Conservation (phyloP, 2,329 filamentous ascomycete species). For the Dendryphion nanum region DNA sequence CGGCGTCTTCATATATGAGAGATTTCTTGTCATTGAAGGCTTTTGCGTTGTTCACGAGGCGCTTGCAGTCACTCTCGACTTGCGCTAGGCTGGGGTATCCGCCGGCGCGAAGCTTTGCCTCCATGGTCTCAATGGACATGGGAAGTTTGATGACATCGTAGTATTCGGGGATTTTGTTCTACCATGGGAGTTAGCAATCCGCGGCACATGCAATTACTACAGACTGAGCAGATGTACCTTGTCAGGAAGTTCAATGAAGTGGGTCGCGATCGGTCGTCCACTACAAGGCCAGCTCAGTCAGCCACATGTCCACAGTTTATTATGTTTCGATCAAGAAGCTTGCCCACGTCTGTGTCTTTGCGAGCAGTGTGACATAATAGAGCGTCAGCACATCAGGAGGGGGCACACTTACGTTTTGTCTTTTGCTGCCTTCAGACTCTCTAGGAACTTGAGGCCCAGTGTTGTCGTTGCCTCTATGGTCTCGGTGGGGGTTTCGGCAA, state of each 20-base stretch:
- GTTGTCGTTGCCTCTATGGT: constrained; percentile 67
- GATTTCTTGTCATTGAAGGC: constrained; percentile 75
- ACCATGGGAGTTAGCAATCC: no score
- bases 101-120: constrained; percentile 68
- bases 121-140: constrained; percentile 73
- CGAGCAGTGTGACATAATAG: no score
- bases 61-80: constrained; percentile 82
- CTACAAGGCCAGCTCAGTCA: constrained; percentile 25
- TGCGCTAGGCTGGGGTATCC: constrained; percentile 70
- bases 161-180: constrained; percentile 67
- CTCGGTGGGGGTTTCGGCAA: constrained; percentile 47
- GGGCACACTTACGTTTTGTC: constrained; percentile 71
- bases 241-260: constrained; percentile 71
- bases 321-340: no score
- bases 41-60: constrained; percentile 85
- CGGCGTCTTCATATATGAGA: constrained; percentile 75
- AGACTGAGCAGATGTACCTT: no score
- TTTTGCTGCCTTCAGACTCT: constrained; percentile 70
- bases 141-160: constrained; percentile 76
- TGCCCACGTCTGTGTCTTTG: no score
- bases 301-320: no score
- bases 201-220: no score
- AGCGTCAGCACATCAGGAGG: no score
- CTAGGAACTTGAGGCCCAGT: constrained; percentile 70
- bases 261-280: constrained; percentile 70